These are phyloP conservation scores for Carex myosuroides DNA, from an alignment of 176 grass and related monocot species.

Conservation along the genomic window DNA sequence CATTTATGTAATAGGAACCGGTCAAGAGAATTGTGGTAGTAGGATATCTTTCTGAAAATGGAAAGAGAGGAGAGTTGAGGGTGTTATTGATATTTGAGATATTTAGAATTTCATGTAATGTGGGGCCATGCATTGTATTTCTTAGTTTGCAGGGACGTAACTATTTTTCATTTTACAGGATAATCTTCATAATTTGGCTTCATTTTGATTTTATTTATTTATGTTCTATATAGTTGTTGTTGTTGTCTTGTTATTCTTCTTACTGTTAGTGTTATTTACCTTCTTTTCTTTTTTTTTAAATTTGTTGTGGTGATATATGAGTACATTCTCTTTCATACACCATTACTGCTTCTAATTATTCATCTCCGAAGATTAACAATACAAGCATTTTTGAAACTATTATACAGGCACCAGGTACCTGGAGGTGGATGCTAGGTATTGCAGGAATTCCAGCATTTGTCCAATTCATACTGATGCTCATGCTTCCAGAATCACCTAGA, in stretches of 20 bases:
- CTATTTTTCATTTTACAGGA: neutral
- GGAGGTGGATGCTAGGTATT: conserved; percentile 98
- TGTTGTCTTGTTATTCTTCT: neutral
- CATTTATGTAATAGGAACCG: neutral
- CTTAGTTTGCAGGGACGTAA: neutral
- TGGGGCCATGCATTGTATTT: neutral
- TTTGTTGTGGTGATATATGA: neutral
- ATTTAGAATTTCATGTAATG: neutral
- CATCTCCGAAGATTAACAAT: neutral
- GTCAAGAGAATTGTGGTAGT: neutral
- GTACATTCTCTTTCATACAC: neutral
- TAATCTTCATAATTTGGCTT: neutral
- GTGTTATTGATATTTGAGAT: neutral
- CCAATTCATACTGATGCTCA: conserved; percentile 78
- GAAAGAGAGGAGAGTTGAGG: neutral
- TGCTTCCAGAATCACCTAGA: conserved; percentile 88
- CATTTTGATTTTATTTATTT: neutral
- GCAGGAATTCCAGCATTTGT: conserved; percentile 75
- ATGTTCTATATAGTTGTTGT: neutral
- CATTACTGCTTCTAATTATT: neutral
- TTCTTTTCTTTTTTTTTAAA: neutral
- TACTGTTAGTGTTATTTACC: neutral
- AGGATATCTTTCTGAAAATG: neutral
- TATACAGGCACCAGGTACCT: conserved; percentile 61
- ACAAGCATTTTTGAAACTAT: neutral